phyloP scores from a whole-genome alignment of 78 protist species.

The Cavenderia fasciculata region DNA sequence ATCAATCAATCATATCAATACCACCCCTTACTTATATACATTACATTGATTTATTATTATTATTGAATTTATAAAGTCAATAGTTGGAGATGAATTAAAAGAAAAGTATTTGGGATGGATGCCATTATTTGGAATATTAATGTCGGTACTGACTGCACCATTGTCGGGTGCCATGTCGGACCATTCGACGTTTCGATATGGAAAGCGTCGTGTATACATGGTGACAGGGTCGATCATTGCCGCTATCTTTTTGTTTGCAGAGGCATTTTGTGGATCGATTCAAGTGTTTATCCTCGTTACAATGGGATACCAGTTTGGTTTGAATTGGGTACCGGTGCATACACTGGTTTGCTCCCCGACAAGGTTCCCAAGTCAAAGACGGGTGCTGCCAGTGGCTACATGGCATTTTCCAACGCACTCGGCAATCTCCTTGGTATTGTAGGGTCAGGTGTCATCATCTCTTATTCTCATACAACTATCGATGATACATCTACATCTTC shows the following conservation, averaged over 20 bases:
- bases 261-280: background rate
- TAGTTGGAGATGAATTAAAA: constrained; percentile 23
- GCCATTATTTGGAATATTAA: constrained; percentile 16
- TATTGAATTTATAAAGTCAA: background rate
- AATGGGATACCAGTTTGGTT: constrained; percentile 38
- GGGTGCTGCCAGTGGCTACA: constrained; percentile 25
- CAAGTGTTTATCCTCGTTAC: background rate
- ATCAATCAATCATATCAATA: background rate
- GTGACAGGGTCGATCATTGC: background rate
- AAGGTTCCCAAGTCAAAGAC: constrained; percentile 18
- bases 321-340: constrained; percentile 32
- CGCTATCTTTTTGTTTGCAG: background rate
- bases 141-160: constrained; percentile 2
- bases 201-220: constrained; percentile 20
- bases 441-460: background rate
- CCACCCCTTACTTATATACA: background rate
- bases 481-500: no score
- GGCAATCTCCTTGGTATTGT: constrained; percentile 42
- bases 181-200: constrained; percentile 13
- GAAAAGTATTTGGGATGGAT: constrained; percentile 11
- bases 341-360: constrained; percentile 20
- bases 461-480: background rate
- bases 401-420: constrained; percentile 48
- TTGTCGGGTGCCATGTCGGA: constrained; percentile 22
- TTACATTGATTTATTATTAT: background rate